Evolutionary conservation across 2,329 filamentous ascomycete genomes (phyloP).

Genomic region (Ampelomyces quisqualis): DNA sequence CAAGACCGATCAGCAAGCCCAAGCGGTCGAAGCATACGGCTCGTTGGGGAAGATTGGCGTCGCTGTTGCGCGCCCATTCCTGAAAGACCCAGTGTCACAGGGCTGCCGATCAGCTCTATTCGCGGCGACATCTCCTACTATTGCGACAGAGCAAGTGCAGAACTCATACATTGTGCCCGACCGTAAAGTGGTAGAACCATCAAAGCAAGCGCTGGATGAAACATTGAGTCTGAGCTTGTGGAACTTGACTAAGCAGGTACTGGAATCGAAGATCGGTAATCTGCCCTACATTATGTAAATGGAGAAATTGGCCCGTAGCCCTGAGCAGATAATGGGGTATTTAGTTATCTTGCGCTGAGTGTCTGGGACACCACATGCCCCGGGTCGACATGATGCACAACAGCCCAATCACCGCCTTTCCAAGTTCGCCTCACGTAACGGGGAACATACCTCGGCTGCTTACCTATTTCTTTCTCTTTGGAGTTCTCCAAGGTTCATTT

Average conservation of each 20-base stretch:
- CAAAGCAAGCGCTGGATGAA: constrained; percentile 47
- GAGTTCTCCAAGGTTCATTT: neutral
- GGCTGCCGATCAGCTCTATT: constrained; percentile 53
- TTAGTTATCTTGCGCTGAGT: too few relatives aligned
- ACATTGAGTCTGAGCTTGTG: constrained; percentile 49
- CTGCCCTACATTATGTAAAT: constrained; percentile 33
- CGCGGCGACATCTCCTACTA: constrained; percentile 49
- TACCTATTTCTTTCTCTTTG: too few relatives aligned
- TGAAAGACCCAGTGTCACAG: constrained; percentile 53
- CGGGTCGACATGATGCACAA: too few relatives aligned
- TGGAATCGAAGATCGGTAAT: constrained; percentile 46
- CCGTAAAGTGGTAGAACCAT: constrained; percentile 49
- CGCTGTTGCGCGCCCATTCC: constrained; percentile 47
- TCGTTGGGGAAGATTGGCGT: constrained; percentile 50
- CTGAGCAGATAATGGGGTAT: neutral
- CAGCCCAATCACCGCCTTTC: too few relatives aligned
- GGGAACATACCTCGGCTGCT: too few relatives aligned
- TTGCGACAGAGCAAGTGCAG: constrained; percentile 49
- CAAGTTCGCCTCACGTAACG: too few relatives aligned
- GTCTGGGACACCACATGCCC: too few relatives aligned
- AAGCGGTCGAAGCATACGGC: constrained; percentile 54
- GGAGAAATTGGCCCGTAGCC: neutral
- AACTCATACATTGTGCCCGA: constrained; percentile 54
- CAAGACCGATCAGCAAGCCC: constrained; percentile 50
- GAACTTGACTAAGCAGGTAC: constrained; percentile 48